phyloP scores from a whole-genome alignment of 108 stramenopile species.

The Discostella pseudostelligera region DNA sequence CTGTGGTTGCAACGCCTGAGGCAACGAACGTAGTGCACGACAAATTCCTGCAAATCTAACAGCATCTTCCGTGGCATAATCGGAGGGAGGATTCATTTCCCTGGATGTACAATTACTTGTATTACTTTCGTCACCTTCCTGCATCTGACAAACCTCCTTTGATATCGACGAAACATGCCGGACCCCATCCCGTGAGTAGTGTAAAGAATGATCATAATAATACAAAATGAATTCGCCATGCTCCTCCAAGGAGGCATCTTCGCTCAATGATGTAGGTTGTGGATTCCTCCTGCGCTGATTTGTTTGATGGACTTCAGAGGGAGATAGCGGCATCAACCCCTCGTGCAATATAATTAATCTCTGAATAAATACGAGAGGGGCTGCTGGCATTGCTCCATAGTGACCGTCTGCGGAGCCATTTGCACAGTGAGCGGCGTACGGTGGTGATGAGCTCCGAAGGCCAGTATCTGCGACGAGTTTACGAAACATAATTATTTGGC shows the following conservation, averaged over 20 bases:
- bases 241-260: slow-evolving; percentile 67
- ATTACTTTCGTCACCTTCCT: slow-evolving; percentile 3
- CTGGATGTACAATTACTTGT: background rate
- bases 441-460: background rate
- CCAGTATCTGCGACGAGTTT: background rate
- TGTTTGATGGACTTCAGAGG: background rate
- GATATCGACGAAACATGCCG: background rate
- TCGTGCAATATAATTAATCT: slow-evolving; percentile 47
- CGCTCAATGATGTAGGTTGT: slow-evolving; percentile 54
- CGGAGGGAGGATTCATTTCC: background rate
- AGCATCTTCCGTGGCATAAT: slow-evolving; percentile 53
- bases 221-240: slow-evolving; percentile 69
- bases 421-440: background rate
- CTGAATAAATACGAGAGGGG: slow-evolving; percentile 30
- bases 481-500: background rate
- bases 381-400: background rate
- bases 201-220: slow-evolving; percentile 50
- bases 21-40: slow-evolving; percentile 58
- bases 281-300: slow-evolving; percentile 25
- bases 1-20: slow-evolving; percentile 38
- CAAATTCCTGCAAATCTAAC: slow-evolving; percentile 66
- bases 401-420: background rate
- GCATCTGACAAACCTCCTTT: slow-evolving; percentile 1
- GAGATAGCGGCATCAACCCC: slow-evolving; percentile 35
- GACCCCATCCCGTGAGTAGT: background rate